Base-by-base conservation (phyloP, 139 green algal species). In the Diplosphaera chodatii region DNA sequence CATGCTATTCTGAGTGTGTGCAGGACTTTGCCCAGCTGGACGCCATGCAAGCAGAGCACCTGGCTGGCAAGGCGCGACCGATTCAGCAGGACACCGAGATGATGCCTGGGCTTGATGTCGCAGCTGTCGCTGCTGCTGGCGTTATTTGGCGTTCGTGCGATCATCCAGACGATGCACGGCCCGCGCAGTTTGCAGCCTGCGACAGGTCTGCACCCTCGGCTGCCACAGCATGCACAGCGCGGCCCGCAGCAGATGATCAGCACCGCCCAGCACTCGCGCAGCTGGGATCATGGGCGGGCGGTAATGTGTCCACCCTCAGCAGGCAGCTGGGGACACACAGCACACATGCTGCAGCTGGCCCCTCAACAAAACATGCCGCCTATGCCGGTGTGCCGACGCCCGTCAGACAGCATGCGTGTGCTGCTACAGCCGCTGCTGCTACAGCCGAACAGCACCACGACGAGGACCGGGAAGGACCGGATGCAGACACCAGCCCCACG, bases 21-120 rank as follows among this genome's bases (percentile, higher is more conserved):
- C 74, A 79, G 74, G 74, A 79, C 68, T 68, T 79, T 30, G 68
- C 68, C 27, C 59, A 33, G 20, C n/a, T 79, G 3, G 68, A 79
- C 55, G 74, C 64, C 21, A 10, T 79, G 48, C 68, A 72, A 18
- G 74, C 74, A 13, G 32, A 62, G 25, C 64, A 75, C 21, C 25
- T 30, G 13, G 37, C 68, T 4, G 2, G 6, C 1, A 78, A 74
- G 34, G 34, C 29, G 10, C n/a, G n/a, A n/a, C 66, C 10, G 31
- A 55, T 29, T 25, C 40, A 71, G 55, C 64, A 76, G 23, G 40
- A 40, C 0, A 48, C 2, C 23, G 29, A 68, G 30, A n/a, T 27
- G 56, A 74, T 18, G 10, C 32, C 27, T 1, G 33, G 67, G 15
- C 25, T 34, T 31, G 1, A 23, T 21, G 41, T 27, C n/a, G 34